Evolutionary conservation across 768 basidiomycete species (phyloP).

Genomic region (Daedalea quercina): DNA sequence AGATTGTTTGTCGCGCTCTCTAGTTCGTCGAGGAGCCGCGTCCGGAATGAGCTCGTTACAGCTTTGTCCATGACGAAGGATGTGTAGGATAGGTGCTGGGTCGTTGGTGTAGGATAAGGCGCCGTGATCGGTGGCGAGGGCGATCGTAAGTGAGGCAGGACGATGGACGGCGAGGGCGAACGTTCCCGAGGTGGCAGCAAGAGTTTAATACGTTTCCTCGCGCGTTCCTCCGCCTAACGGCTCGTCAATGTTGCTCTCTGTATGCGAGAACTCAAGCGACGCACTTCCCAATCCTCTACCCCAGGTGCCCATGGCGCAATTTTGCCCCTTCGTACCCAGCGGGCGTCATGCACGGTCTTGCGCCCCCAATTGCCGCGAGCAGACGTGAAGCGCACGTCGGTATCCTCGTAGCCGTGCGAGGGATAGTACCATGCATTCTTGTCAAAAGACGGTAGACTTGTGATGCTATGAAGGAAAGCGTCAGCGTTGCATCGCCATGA

Average conservation of each 20-base stretch:
- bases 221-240: conserved; percentile 69
- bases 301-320: conserved; percentile 79
- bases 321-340: conserved; percentile 81
- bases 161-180: conserved; percentile 66
- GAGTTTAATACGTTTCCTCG: conserved; percentile 70
- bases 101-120: conserved; percentile 64
- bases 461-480: conserved; percentile 10
- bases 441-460: conserved; percentile 44
- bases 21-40: conserved; percentile 68
- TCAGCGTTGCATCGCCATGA: not conserved
- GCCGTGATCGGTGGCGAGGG: conserved; percentile 74
- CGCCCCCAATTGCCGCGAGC: conserved; percentile 79
- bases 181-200: conserved; percentile 50
- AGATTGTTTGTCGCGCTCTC: conserved; percentile 78
- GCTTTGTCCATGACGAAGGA: conserved; percentile 85
- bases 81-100: conserved; percentile 68
- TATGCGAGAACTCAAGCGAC: no score
- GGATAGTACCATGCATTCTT: conserved; percentile 82
- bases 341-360: conserved; percentile 65
- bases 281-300: conserved; percentile 83
- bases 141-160: conserved; percentile 68
- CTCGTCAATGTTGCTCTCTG: conserved; percentile 6
- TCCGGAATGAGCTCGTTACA: conserved; percentile 79
- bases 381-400: conserved; percentile 36
- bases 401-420: conserved; percentile 63